phyloP scores from a whole-genome alignment of 169 alveolate species.

The Plasmodium gaboni region DNA sequence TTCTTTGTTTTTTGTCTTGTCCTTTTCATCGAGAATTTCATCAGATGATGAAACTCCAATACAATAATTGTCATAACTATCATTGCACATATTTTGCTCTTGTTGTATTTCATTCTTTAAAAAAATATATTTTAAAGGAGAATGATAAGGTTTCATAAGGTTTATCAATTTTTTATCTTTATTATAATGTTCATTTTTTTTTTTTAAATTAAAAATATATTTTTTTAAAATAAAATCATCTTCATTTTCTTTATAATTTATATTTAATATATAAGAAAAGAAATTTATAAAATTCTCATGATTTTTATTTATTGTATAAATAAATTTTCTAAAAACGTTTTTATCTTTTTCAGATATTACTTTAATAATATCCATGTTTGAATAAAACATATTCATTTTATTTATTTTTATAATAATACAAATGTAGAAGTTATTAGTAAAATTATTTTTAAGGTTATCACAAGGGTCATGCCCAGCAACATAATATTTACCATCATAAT shows the following conservation, averaged over 20 bases:
- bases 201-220: conserved; percentile 41
- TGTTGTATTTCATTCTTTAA: conserved; percentile 59
- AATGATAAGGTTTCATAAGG: conserved; percentile 71
- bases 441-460: not conserved
- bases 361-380: conserved; percentile 63
- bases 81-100: not conserved
- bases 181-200: conserved; percentile 21
- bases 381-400: conserved; percentile 66
- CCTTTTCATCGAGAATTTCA: not conserved
- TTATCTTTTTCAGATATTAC: conserved; percentile 34
- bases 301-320: conserved; percentile 63
- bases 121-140: conserved; percentile 70
- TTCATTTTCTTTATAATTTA: conserved; percentile 51
- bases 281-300: conserved; percentile 49
- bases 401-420: conserved; percentile 49
- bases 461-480: not conserved
- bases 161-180: conserved; percentile 63
- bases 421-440: not conserved
- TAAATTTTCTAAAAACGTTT: conserved; percentile 38
- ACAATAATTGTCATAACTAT: not conserved
- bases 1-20: not conserved
- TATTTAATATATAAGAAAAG: conserved; percentile 40
- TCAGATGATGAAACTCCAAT: not conserved
- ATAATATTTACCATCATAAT: not conserved
- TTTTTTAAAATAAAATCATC: conserved; percentile 56